A percentile compares a stretch with the other conserved stretches of the same genome.
Conservation (phyloP, 2,329 filamentous ascomycete genomes). For the Triangularia verruculosa region DNA sequence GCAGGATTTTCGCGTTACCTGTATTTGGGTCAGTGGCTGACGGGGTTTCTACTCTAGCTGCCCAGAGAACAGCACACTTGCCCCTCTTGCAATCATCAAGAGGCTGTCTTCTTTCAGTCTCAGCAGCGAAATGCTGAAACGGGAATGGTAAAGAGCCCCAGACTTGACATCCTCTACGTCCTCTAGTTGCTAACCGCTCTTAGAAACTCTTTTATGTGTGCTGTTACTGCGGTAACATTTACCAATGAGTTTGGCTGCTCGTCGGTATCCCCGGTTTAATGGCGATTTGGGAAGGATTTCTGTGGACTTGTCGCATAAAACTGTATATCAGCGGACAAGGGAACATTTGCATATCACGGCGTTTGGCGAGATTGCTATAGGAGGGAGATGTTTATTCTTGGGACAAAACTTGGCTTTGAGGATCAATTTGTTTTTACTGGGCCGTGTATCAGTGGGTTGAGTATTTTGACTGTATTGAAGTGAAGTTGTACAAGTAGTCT, state of each 20-base stretch:
- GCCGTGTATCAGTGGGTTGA: neutral
- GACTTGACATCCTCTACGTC: neutral
- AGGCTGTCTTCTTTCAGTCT: conserved; percentile 98
- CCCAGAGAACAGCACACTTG: conserved; percentile 84
- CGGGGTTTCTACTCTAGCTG: conserved; percentile 60
- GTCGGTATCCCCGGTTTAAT: neutral
- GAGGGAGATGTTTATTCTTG: neutral
- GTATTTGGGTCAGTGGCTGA: conserved; percentile 36
- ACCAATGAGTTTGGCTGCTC: conserved; percentile 44
- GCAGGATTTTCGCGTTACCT: conserved; percentile 3
- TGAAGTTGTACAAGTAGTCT: conserved; percentile 25
- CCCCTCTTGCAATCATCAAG: conserved; percentile 77
- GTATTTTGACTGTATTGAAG: conserved; percentile 11
- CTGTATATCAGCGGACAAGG: conserved; percentile 16
- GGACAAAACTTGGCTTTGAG: neutral
- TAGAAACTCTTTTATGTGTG: conserved; percentile 94
- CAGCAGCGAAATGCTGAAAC: conserved; percentile 96
- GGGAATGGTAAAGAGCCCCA: conserved; percentile 75
- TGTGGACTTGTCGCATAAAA: neutral
- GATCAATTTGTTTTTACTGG: neutral
- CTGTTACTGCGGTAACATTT: conserved; percentile 89
- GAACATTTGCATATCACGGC: conserved; percentile 18
- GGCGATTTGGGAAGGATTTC: neutral
- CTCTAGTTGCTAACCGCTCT: conserved; percentile 26
- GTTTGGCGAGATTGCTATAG: conserved; percentile 14